A percentile compares a stretch with the other conserved stretches of the same genome.
These are phyloP conservation scores for Sordaria brevicollis DNA, from an alignment of 495 filamentous ascomycete species.

Conservation along the genomic window DNA sequence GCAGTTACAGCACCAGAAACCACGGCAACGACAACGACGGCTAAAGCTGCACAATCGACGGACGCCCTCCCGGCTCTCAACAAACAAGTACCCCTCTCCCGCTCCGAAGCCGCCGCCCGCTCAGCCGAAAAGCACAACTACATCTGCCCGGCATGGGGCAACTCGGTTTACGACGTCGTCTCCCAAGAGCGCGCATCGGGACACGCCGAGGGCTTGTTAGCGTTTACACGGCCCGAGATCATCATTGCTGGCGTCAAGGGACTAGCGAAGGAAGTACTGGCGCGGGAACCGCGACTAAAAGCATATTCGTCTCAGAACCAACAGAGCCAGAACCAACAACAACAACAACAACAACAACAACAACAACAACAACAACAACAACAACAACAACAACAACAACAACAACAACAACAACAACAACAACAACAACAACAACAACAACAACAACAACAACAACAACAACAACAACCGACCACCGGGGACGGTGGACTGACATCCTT, in stretches of 20 bases:
- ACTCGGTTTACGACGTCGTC: conserved; percentile 28
- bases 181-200: conserved; percentile 21
- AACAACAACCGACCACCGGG: background rate
- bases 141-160: conserved; percentile 36
- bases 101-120: background rate
- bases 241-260: conserved; percentile 28
- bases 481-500: background rate
- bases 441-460: background rate
- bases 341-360: background rate
- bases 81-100: background rate
- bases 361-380: background rate
- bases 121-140: conserved; percentile 18
- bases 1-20: background rate
- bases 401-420: background rate
- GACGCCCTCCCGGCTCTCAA: background rate
- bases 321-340: background rate
- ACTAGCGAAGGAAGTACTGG: conserved; percentile 25
- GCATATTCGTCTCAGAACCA: background rate
- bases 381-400: background rate
- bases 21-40: background rate
- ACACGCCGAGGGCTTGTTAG: conserved; percentile 22
- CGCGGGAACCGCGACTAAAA: conserved; percentile 20
- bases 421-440: background rate
- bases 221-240: conserved; percentile 32
- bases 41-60: background rate